Evolutionary conservation across 1,284 basidiomycete species (phyloP), one percentile per base, ranked within the genome.

Genomic region (Ganoderma sinense): DNA sequence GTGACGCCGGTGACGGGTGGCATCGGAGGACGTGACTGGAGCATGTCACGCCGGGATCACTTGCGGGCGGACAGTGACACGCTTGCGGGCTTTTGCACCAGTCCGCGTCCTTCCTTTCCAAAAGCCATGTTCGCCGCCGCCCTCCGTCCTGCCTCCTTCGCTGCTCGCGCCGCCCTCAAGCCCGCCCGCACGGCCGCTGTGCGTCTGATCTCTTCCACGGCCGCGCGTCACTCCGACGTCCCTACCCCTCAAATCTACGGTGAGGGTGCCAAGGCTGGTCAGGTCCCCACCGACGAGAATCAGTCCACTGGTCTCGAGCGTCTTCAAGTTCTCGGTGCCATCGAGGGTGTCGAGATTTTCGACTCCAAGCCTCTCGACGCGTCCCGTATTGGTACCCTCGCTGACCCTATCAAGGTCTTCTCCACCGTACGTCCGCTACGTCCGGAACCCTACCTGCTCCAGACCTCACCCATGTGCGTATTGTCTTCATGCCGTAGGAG

Each of bases 301-400:
- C 97, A 99, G 85, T 90, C 97, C 39, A 99, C 97, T 75, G 97
- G 97, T 91, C 87, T 98, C 71, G 97, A 98, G 84, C 95, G 97
- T 83, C 91, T 97, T 80, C 95, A 99, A 85, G 86, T 98, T 64
- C 84, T 98, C 70, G 95, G 94, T 78, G 92, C 94, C 75, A 86
- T 97, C 78, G 90, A 97, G 83, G 97, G 97, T 69, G 84, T 96
- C 65, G 92, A 96, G 60, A 91, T 97, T 67, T 99, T 99, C 86
- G 97, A 98, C 83, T 88, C 93, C 81, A 88, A 90, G 74, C 94
- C 97, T 60, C 88, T 99, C 73, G 91, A 96, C 80, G 86, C 96
- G 73, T 93, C 91, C 83, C 90, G 95, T 78, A 82, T 97, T 80
- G 97, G 97, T 74, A 99, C 97, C 65, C 87, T 94, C 78, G 88